A percentile compares a stretch with the other conserved stretches of the same genome.
These are phyloP conservation scores for Micractinium sp. DNA, from an alignment of 139 green algal species.

Conservation along the genomic window DNA sequence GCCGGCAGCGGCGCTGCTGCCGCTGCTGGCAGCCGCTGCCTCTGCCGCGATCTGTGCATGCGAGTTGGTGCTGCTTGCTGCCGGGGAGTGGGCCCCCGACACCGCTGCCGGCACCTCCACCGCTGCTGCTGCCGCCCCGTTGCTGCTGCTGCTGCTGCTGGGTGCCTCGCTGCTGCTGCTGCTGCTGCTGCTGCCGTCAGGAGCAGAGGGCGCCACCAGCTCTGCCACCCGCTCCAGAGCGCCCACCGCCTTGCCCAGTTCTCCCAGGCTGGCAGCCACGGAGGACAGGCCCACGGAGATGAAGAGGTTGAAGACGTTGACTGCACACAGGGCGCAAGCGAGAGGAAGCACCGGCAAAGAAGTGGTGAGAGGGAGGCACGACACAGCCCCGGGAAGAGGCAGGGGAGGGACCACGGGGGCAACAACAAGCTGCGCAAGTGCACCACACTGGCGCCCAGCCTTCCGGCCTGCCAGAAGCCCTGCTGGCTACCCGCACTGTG, in stretches of 20 bases:
- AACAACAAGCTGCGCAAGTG: too few species aligned
- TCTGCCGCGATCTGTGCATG: background rate
- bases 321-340: background rate
- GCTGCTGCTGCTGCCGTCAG: background rate
- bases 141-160: too few species aligned
- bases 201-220: background rate
- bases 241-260: conserved; percentile 48
- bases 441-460: too few species aligned
- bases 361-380: background rate
- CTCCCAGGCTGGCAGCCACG: conserved; percentile 37
- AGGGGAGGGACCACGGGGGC: background rate
- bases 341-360: too few species aligned
- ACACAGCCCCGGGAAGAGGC: background rate
- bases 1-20: background rate
- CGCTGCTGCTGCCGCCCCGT: background rate
- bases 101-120: background rate
- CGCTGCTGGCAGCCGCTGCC: background rate
- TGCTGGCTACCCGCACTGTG: background rate
- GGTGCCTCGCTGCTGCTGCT: background rate
- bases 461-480: background rate
- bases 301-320: conserved; percentile 49
- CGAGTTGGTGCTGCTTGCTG: too few species aligned
- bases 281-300: conserved; percentile 36
- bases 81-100: too few species aligned
- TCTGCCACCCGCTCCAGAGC: conserved; percentile 37